Conservation (phyloP, 257 asterid genomes). For the Verbena officinalis region DNA sequence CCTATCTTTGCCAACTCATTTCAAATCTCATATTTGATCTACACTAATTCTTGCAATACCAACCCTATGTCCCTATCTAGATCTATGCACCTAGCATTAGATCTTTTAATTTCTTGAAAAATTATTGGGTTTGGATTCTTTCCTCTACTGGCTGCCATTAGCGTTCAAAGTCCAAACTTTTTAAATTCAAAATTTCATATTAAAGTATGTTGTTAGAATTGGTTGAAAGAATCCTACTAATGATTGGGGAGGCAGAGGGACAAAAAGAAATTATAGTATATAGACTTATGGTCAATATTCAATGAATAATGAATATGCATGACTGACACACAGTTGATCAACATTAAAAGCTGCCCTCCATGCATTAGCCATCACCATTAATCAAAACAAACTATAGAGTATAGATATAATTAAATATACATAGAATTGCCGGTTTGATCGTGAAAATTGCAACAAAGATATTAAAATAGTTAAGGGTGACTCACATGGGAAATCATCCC, state of each 20-base stretch:
- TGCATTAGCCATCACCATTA: constrained; percentile 26
- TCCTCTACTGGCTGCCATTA: constrained; percentile 28
- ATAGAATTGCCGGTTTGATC: constrained; percentile 40
- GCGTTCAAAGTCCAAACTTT: not conserved
- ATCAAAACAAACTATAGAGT: not conserved
- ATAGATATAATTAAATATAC: not conserved
- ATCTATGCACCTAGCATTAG: constrained; percentile 22
- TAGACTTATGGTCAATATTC: constrained; percentile 38
- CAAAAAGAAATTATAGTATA: constrained; percentile 22
- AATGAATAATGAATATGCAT: constrained; percentile 43
- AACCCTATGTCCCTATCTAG: constrained; percentile 21
- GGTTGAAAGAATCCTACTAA: constrained; percentile 38
- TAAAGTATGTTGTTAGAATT: constrained; percentile 10
- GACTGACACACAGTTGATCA: constrained; percentile 24
- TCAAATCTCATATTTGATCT: constrained; percentile 12
- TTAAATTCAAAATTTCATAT: not conserved
- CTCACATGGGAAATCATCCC: constrained; percentile 47
- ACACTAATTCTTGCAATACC: constrained; percentile 25
- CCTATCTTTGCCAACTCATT: constrained; percentile 41
- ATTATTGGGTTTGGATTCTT: constrained; percentile 25
- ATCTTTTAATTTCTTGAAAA: not conserved
- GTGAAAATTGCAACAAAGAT: constrained; percentile 42
- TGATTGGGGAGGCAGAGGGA: constrained; percentile 47
- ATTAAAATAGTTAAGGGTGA: constrained; percentile 28
- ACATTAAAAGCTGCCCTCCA: constrained; percentile 33